Percentiles rank a stretch among this genome's conserved stretches.
phyloP scores from a whole-genome alignment of 257 asterid species.

The Solanum pennellii region DNA sequence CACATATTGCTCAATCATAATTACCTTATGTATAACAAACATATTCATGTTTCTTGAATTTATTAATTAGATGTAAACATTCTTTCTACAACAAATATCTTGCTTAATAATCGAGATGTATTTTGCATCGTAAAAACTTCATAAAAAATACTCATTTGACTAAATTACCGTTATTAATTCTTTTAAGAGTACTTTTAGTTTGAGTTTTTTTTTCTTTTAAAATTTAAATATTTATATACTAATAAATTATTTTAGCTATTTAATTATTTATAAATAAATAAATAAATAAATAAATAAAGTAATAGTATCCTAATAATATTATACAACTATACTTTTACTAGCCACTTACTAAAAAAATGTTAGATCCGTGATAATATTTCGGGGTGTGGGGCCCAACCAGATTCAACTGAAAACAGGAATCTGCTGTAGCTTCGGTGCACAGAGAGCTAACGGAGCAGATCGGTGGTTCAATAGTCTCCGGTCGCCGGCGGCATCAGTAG shows the following conservation, averaged over 20 bases:
- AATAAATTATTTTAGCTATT: not conserved
- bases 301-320: not conserved
- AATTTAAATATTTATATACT: not conserved
- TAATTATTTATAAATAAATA: too few relatives aligned
- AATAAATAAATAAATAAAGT: too few relatives aligned
- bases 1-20: not conserved
- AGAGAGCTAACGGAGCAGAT: conserved; percentile 23
- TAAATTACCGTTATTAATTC: not conserved
- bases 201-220: not conserved
- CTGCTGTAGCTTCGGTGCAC: conserved; percentile 20
- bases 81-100: not conserved
- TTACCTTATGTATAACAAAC: not conserved
- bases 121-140: not conserved
- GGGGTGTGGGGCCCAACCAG: not conserved
- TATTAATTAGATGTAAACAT: not conserved
- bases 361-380: not conserved
- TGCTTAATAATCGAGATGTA: accelerated
- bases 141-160: not conserved
- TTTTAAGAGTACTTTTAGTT: not conserved
- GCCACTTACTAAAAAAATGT: not conserved
- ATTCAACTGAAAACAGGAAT: not conserved
- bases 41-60: not conserved
- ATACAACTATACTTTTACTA: not conserved
- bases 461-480: conserved; percentile 22
- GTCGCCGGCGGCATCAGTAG: conserved; percentile 3